Evolutionary conservation across 2,329 filamentous ascomycete genomes (phyloP).

Genomic region (Epichloe elymi): DNA sequence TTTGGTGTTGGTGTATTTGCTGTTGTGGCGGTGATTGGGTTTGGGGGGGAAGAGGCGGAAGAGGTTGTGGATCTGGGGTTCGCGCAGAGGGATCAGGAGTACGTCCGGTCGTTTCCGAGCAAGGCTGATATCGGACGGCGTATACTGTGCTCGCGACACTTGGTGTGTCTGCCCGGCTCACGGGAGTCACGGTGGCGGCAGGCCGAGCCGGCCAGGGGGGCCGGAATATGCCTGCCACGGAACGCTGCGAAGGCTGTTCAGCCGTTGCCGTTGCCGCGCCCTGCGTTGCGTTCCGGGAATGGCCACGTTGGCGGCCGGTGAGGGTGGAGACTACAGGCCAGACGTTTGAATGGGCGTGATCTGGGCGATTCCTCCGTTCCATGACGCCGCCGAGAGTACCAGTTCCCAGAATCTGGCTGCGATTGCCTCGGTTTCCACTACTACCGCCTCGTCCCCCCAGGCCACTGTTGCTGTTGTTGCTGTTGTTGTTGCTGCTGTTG

Average conservation of each 20-base stretch:
- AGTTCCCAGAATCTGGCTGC: conserved; percentile 3
- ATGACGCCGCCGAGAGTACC: conserved; percentile 3
- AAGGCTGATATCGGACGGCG: conserved; percentile 46
- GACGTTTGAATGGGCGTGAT: conserved; percentile 9
- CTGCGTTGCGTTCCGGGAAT: conserved; percentile 7
- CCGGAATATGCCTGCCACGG: conserved; percentile 26
- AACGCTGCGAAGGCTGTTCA: conserved; percentile 15
- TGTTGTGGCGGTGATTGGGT: not conserved
- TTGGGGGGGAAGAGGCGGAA: conserved; percentile 5
- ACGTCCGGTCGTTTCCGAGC: conserved; percentile 36
- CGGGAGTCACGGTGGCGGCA: conserved; percentile 38
- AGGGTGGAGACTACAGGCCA: conserved; percentile 17
- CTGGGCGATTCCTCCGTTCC: not conserved
- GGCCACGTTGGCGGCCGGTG: conserved; percentile 14
- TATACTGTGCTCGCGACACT: conserved; percentile 53
- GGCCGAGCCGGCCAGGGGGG: conserved; percentile 47
- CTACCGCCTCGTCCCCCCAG: conserved; percentile 5
- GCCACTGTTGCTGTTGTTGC: conserved; percentile 3
- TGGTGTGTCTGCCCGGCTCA: conserved; percentile 49
- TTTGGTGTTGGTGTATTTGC: not conserved
- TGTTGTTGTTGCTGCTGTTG: conserved; percentile 15
- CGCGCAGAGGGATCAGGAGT: conserved; percentile 29
- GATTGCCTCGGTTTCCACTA: conserved; percentile 19
- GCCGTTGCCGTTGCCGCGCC: conserved; percentile 6
- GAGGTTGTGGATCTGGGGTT: conserved; percentile 24